These are phyloP conservation scores for Cicer chorassanicum DNA, from an alignment of 306 rosid genomes.

Conservation along the genomic window DNA sequence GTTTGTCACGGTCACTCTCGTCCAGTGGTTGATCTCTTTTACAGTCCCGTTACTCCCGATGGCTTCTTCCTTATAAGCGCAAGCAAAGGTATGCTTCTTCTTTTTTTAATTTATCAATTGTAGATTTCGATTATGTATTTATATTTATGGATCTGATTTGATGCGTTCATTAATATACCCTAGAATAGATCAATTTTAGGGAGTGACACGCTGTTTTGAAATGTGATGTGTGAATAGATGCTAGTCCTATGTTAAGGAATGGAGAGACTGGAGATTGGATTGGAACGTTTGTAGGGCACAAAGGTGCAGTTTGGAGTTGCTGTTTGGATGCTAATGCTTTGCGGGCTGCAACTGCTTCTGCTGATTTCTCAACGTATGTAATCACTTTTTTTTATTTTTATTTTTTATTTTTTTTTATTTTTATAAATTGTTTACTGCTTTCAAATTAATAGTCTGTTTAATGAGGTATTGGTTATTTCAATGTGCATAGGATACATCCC, in stretches of 20 bases:
- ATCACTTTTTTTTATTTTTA: background rate
- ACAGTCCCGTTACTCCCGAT: constrained; percentile 91
- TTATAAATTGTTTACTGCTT: background rate
- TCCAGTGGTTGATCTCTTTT: constrained; percentile 91
- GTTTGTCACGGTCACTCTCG: constrained; percentile 95
- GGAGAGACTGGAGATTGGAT: constrained; percentile 99
- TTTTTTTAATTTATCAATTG: background rate
- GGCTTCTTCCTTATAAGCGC: constrained; percentile 96
- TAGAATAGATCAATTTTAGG: background rate
- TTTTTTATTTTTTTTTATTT: background rate
- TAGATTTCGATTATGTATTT: background rate
- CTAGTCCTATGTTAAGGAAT: constrained; percentile 95
- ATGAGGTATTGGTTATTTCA: background rate
- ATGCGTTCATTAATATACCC: background rate
- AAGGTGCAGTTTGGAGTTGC: constrained; percentile 99
- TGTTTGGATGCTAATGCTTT: constrained; percentile 93
- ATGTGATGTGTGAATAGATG: constrained; percentile 57
- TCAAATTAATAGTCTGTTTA: background rate
- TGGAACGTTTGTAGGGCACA: constrained; percentile 98
- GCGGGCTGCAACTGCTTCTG: constrained; percentile 96
- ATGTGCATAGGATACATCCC: background rate
- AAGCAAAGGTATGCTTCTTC: constrained; percentile 75
- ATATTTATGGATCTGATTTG: background rate
- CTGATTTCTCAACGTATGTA: constrained; percentile 92
- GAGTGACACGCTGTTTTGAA: constrained; percentile 4